Conservation (phyloP, 352 stramenopile genomes). For the Phytopythium kandeliae region DNA sequence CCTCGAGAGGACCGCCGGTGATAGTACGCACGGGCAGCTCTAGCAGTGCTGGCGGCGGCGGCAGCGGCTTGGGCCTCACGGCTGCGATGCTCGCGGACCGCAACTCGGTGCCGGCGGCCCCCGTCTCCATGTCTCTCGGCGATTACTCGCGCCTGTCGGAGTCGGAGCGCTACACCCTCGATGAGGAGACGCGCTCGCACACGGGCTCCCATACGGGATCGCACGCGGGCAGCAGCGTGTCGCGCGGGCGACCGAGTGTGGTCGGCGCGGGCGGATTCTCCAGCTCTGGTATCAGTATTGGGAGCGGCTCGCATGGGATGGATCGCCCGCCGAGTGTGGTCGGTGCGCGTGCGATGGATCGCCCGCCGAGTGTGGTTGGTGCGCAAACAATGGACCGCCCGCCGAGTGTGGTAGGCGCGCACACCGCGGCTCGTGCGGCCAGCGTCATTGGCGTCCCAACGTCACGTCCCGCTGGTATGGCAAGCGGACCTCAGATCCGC, state of each 20-base stretch:
- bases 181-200: conserved; percentile 14
- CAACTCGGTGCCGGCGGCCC: conserved; percentile 8
- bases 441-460: conserved; percentile 6
- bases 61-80: conserved; percentile 11
- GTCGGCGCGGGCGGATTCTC: neutral
- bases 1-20: neutral
- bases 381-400: conserved; percentile 3
- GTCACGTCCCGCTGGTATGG: conserved; percentile 1
- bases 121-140: conserved; percentile 8
- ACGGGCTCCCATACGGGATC: neutral
- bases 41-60: conserved; percentile 2
- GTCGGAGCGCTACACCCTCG: neutral
- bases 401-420: conserved; percentile 9
- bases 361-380: conserved; percentile 5
- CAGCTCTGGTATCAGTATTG: conserved; percentile 3
- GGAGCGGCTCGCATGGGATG: neutral
- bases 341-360: conserved; percentile 5
- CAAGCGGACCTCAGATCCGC: conserved; percentile 23
- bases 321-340: conserved; percentile 9
- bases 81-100: conserved; percentile 35
- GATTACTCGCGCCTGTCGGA: conserved; percentile 8
- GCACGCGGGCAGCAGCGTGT: conserved; percentile 14
- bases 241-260: conserved; percentile 10
- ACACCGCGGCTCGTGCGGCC: conserved; percentile 5
- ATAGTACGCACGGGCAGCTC: conserved; percentile 5